Evolutionary conservation across 331 rosid species (phyloP).

Genomic region (Erythrophleum ivorense): DNA sequence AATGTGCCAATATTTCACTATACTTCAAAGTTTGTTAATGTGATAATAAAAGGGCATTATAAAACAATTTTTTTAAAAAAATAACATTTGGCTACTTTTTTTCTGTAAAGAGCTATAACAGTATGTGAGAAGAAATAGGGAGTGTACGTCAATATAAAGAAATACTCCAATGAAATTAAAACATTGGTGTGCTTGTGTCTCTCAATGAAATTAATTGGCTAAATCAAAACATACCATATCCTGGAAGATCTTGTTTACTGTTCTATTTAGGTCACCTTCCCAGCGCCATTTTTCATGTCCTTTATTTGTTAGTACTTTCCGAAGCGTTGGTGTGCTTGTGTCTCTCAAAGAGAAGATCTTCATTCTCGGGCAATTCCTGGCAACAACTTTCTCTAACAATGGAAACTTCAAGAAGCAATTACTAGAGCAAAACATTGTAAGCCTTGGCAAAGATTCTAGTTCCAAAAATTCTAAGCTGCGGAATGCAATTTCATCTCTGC

Average conservation of each 20-base stretch:
- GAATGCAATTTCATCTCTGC: not conserved
- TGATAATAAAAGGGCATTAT: not conserved
- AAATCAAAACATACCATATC: constrained; percentile 13
- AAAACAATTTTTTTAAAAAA: too few relatives aligned
- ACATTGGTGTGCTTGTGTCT: too few relatives aligned
- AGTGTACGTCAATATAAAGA: not conserved
- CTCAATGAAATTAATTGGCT: not conserved
- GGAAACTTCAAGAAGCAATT: constrained; percentile 8
- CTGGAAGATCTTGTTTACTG: constrained; percentile 4
- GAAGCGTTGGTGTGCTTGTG: not conserved
- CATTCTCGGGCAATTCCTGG: constrained; percentile 24
- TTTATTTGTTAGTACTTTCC: not conserved
- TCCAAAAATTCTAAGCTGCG: not conserved
- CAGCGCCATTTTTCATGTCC: not conserved
- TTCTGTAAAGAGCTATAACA: not conserved
- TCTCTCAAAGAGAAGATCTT: not conserved
- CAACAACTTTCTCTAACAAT: not conserved
- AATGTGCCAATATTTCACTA: not conserved
- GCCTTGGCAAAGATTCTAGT: not conserved
- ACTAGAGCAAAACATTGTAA: constrained; percentile 7
- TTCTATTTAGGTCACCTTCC: not conserved
- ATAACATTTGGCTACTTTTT: not conserved
- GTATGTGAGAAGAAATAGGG: not conserved
- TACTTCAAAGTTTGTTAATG: not conserved
- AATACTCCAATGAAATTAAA: too few relatives aligned